Percentiles rank a stretch among this genome's conserved stretches.
These are phyloP conservation scores for Russula sp. DNA, from an alignment of 768 basidiomycete species.

Conservation along the genomic window DNA sequence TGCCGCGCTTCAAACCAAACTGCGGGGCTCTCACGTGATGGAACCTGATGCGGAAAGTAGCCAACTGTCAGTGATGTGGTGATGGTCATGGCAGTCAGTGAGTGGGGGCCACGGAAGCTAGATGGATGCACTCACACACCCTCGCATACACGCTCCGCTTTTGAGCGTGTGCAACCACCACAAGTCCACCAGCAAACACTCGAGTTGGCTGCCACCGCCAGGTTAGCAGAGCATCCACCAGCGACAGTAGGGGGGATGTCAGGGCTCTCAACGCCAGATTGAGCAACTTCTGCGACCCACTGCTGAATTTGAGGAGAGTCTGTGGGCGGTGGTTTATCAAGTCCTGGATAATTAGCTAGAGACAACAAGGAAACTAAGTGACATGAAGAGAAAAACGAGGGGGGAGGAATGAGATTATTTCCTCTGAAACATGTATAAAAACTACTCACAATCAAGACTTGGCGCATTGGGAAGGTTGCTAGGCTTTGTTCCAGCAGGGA, in stretches of 20 bases:
- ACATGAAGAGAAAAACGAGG: neutral
- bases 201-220: constrained; percentile 39
- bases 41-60: too few species aligned
- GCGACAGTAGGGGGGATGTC: constrained; percentile 36
- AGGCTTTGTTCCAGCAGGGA: constrained; percentile 43
- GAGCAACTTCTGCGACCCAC: constrained; percentile 59
- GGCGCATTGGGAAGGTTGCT: constrained; percentile 28
- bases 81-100: too few species aligned
- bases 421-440: neutral
- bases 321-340: constrained; percentile 55
- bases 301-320: constrained; percentile 57
- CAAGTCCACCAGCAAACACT: constrained; percentile 78
- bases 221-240: constrained; percentile 50
- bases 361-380: constrained; percentile 3
- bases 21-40: too few species aligned
- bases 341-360: constrained; percentile 46
- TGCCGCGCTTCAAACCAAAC: too few species aligned
- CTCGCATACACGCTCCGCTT: too few species aligned
- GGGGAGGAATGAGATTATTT: neutral
- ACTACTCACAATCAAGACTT: constrained; percentile 27
- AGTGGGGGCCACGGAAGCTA: too few species aligned
- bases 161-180: constrained; percentile 54
- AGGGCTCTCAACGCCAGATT: constrained; percentile 54
- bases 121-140: too few species aligned
- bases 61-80: too few species aligned